Base-by-base conservation (phyloP, 2,329 filamentous ascomycete genomes). In the Nectriaceae sp. region DNA sequence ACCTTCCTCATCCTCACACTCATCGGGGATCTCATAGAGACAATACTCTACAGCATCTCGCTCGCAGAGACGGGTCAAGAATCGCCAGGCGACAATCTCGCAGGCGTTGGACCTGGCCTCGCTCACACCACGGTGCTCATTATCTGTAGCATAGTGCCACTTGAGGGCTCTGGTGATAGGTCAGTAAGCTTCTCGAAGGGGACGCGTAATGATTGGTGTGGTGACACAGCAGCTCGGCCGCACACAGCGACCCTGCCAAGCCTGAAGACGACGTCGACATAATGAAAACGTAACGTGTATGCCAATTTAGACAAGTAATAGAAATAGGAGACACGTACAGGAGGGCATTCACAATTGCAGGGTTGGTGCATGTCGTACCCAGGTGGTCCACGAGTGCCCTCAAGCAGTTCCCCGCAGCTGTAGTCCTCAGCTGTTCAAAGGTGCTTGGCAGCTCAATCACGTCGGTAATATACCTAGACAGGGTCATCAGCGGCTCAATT, bases 1-100 rank as follows among this genome's bases (percentile, higher is more conserved):
- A n/a, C 42, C 57, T 13, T 50, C 53, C 4, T 63, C 52, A 18
- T 65, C 57, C 2, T 46, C 56, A 11, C 63, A 53, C 22, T 70
- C 63, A 44, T 73, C 73, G 2, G 86, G 84, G 38, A 92, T 80
- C 65, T 92, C 88, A 56, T 85, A 86, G 26, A 91, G 78, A 46
- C 89, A 87, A 60, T 78, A 89, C 46, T 90, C 83, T 21, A 93
- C 85, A 8, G 84, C 84, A 60, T 92, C 88, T 20, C 83, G 75
- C 63, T 90, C 87, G 2, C 85, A 85, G 24, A 91, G 73, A 46
- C 83, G 83, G 15, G 83, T 83, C 29, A 92, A 74, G 58, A 90
- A 90, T 33, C 88, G 81, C 86, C 88, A 91, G 31, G 89, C 89
- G 13, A 90, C 87, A 52, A 90, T 88, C 71, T 93, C 89, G 63